Evolutionary conservation across 192 early-diverging fungal genomes (phyloP).

Genomic region (Funneliformis mosseae): DNA sequence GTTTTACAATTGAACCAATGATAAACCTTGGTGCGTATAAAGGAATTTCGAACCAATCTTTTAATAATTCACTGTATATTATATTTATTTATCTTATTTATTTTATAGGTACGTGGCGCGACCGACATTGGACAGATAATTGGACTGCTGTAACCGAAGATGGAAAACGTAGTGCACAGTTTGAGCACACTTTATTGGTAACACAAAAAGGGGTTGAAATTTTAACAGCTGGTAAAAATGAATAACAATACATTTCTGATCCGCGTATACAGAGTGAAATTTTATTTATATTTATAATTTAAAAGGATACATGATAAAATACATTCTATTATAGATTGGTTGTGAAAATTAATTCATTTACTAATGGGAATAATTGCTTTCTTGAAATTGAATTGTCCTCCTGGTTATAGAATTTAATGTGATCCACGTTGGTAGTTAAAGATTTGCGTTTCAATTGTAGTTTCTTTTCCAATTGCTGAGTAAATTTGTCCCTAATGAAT

Average conservation of each 20-base stretch:
- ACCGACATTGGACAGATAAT: slow-evolving; percentile 74
- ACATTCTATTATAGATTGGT: background rate
- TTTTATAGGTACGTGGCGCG: slow-evolving; percentile 47
- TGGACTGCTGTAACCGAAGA: slow-evolving; percentile 93
- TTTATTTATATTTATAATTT: background rate
- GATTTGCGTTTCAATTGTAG: background rate
- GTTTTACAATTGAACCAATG: slow-evolving; percentile 99
- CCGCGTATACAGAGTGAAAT: background rate
- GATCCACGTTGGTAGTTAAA: background rate
- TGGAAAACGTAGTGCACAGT: slow-evolving; percentile 95
- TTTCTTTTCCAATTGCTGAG: background rate
- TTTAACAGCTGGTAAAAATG: slow-evolving; percentile 51
- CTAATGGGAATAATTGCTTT: background rate
- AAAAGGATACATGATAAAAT: background rate
- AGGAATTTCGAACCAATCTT: too few species aligned
- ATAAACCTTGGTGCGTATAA: slow-evolving; percentile 78
- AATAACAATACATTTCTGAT: slow-evolving; percentile 15
- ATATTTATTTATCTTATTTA: background rate
- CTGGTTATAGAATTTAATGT: too few species aligned
- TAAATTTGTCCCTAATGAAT: background rate
- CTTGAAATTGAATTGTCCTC: too few species aligned
- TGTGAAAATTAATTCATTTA: background rate
- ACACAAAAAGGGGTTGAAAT: slow-evolving; percentile 92
- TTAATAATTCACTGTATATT: background rate
- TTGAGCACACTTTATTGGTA: slow-evolving; percentile 94